Conservation (phyloP, 495 filamentous ascomycete species). For the Aspergillus panamensis region DNA sequence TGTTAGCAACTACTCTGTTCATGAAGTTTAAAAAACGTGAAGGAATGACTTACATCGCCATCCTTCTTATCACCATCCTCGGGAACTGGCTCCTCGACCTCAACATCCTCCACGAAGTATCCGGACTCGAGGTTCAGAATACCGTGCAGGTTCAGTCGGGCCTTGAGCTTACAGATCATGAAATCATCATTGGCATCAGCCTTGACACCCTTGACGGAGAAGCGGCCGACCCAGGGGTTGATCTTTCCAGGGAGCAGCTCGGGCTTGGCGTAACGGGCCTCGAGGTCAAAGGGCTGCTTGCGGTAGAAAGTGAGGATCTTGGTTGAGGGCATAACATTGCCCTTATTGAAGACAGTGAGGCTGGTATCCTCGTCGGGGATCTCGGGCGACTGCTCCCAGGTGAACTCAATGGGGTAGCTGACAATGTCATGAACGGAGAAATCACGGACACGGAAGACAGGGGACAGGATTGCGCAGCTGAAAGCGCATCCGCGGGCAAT, state of each 20-base stretch:
- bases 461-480: constrained; percentile 96
- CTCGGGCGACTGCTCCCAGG: constrained; percentile 97
- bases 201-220: constrained; percentile 89
- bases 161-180: constrained; percentile 99
- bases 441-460: constrained; percentile 97
- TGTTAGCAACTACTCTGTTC: constrained; percentile 16
- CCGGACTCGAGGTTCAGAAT: constrained; percentile 94
- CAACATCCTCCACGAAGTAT: constrained; percentile 97
- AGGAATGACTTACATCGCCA: constrained; percentile 60
- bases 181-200: constrained; percentile 85
- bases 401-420: constrained; percentile 98
- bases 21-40: background rate
- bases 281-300: constrained; percentile 94
- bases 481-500: constrained; percentile 95
- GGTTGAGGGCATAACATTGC: constrained; percentile 96
- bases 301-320: constrained; percentile 99
- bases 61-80: constrained; percentile 57
- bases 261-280: constrained; percentile 87
- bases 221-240: constrained; percentile 91
- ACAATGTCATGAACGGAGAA: constrained; percentile 97
- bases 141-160: constrained; percentile 93
- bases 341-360: constrained; percentile 95
- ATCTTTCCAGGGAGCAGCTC: constrained; percentile 87
- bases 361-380: constrained; percentile 98
- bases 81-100: constrained; percentile 87